These are phyloP conservation scores for Uronychia binucleata DNA, from an alignment of 73 alveolate species.

Conservation along the genomic window DNA sequence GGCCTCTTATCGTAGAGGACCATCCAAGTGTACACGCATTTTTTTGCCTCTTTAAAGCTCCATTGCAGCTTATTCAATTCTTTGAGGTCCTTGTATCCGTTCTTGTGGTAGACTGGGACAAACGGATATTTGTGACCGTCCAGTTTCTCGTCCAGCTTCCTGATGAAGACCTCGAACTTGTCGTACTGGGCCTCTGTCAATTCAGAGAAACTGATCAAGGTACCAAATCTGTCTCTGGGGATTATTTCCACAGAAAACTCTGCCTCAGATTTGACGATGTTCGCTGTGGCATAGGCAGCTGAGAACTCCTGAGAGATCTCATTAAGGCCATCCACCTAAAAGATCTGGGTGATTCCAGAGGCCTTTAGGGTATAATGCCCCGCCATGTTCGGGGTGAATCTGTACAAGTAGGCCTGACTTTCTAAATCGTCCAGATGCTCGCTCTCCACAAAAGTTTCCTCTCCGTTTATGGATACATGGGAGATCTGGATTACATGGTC, in stretches of 20 bases:
- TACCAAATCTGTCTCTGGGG: neutral
- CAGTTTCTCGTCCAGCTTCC: neutral
- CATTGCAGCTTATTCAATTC: neutral
- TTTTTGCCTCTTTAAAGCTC: neutral
- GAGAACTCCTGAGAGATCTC: neutral
- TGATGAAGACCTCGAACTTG: neutral
- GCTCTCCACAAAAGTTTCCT: neutral
- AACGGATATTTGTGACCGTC: neutral
- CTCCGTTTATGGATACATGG: neutral
- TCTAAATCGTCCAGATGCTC: neutral
- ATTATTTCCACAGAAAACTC: neutral
- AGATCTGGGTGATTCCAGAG: neutral
- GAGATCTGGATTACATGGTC: neutral
- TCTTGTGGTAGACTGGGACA: neutral
- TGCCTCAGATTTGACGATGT: neutral
- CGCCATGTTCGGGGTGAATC: neutral
- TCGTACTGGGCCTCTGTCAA: neutral
- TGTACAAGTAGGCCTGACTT: neutral
- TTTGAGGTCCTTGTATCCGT: neutral
- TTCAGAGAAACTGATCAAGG: neutral
- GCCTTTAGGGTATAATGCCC: neutral
- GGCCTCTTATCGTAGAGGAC: neutral
- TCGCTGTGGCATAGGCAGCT: neutral
- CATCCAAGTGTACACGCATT: neutral
- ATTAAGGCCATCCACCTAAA: neutral